Evolutionary conservation across 2,329 filamentous ascomycete genomes (phyloP).

Genomic region (Colletotrichum liriopes): DNA sequence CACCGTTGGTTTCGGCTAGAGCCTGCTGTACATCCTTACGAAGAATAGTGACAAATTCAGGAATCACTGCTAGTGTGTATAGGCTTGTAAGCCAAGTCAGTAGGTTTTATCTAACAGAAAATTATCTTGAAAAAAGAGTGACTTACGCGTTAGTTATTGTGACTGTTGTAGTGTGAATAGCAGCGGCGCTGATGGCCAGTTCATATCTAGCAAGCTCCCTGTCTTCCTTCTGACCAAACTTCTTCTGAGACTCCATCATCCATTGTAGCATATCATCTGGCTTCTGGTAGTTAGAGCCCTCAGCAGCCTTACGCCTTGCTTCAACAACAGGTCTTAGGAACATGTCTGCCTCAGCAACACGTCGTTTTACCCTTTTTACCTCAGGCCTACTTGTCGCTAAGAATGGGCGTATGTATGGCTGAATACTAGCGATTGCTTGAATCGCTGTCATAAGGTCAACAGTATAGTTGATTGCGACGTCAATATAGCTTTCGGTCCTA

Average conservation of each 20-base stretch:
- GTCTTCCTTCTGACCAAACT: slow-evolving; percentile 51
- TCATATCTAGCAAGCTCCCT: slow-evolving; percentile 59
- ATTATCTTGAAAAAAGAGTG: too few relatives aligned
- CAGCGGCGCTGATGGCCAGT: slow-evolving; percentile 62
- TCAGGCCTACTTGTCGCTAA: slow-evolving; percentile 52
- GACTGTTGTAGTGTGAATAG: slow-evolving; percentile 67
- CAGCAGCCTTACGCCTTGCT: slow-evolving; percentile 46
- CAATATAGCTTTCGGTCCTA: too few relatives aligned
- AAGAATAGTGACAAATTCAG: slow-evolving; percentile 65
- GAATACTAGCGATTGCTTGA: slow-evolving; percentile 44
- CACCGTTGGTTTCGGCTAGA: slow-evolving; percentile 53
- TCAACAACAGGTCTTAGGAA: slow-evolving; percentile 56
- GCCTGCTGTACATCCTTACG: slow-evolving; percentile 65
- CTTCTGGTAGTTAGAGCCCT: slow-evolving; percentile 45
- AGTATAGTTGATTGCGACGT: too few relatives aligned
- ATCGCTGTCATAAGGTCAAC: too few relatives aligned
- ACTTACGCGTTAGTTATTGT: slow-evolving; percentile 60
- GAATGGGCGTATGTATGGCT: slow-evolving; percentile 58
- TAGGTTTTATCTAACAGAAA: too few relatives aligned
- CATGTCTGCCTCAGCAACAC: slow-evolving; percentile 51
- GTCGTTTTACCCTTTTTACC: slow-evolving; percentile 50
- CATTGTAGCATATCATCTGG: slow-evolving; percentile 66
- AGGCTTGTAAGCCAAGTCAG: slow-evolving; percentile 52
- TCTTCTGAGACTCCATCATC: slow-evolving; percentile 57
- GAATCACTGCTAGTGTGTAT: slow-evolving; percentile 66